phyloP scores from a whole-genome alignment of 306 rosid species.

The Urtica urens region DNA sequence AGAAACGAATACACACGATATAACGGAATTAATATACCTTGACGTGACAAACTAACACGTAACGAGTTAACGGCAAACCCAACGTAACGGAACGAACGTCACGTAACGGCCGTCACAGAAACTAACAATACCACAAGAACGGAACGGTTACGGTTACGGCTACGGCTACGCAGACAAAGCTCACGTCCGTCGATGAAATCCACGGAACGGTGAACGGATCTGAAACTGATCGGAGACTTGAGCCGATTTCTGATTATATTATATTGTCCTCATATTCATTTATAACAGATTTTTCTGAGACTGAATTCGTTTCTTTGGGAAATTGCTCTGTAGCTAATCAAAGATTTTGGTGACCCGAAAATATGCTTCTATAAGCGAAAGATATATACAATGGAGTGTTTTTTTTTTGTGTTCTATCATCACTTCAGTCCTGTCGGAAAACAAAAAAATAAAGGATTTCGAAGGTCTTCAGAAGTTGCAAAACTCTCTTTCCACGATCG shows the following conservation, averaged over 20 bases:
- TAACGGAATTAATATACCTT: constrained; percentile 28
- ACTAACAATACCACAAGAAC: no score
- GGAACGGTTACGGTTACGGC: no score
- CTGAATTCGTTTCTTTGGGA: not conserved
- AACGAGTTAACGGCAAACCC: constrained; percentile 22
- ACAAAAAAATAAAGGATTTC: not conserved
- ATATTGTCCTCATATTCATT: constrained; percentile 1
- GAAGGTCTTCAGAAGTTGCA: constrained; percentile 2
- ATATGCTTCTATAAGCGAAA: constrained; percentile 62
- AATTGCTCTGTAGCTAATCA: not conserved
- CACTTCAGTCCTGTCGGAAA: constrained; percentile 17
- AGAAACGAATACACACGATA: not conserved
- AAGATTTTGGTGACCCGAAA: constrained; percentile 28
- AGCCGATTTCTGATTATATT: not conserved
- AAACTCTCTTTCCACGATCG: not conserved
- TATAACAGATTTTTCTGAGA: not conserved
- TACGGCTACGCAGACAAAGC: no score
- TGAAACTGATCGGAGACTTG: not conserved
- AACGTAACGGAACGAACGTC: constrained; percentile 21
- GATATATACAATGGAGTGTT: constrained; percentile 37
- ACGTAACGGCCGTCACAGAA: no score
- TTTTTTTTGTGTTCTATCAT: constrained; percentile 3
- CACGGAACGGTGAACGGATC: constrained; percentile 15
- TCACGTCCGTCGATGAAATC: constrained; percentile 9
- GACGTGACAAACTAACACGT: constrained; percentile 6